Conservation (phyloP, 495 filamentous ascomycete species). For the Lophium mytilinum region DNA sequence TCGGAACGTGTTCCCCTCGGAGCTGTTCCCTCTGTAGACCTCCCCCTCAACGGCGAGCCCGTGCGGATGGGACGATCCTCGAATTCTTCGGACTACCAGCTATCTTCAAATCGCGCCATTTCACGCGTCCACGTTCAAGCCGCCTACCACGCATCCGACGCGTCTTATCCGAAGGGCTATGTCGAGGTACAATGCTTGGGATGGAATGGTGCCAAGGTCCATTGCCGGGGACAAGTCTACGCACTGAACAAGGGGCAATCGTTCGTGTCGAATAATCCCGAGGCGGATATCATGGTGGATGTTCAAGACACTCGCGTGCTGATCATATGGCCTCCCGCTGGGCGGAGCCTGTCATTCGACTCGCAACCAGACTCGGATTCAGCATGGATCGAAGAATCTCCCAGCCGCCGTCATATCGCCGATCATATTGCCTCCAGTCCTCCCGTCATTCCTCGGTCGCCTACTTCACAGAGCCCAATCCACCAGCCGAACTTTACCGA, state of each 20-base stretch:
- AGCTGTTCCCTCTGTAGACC: slow-evolving; percentile 67
- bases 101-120: slow-evolving; percentile 83
- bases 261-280: slow-evolving; percentile 84
- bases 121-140: slow-evolving; percentile 90
- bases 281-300: slow-evolving; percentile 89
- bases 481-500: slow-evolving; percentile 20
- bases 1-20: slow-evolving; percentile 81
- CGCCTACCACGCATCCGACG: slow-evolving; percentile 61
- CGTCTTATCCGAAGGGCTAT: slow-evolving; percentile 44
- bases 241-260: slow-evolving; percentile 80
- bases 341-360: slow-evolving; percentile 52
- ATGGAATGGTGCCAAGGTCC: slow-evolving; percentile 92
- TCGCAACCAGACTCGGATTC: slow-evolving; percentile 50
- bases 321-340: slow-evolving; percentile 71
- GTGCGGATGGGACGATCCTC: slow-evolving; percentile 85
- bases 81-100: slow-evolving; percentile 83
- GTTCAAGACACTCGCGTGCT: slow-evolving; percentile 87
- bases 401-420: slow-evolving; percentile 35
- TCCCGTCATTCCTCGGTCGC: slow-evolving; percentile 43
- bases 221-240: slow-evolving; percentile 82
- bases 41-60: slow-evolving; percentile 74
- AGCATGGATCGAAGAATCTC: slow-evolving; percentile 56
- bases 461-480: slow-evolving; percentile 20
- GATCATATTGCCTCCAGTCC: slow-evolving; percentile 52
- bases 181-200: slow-evolving; percentile 84